Evolutionary conservation across 2,329 filamentous ascomycete species (phyloP), one percentile per base, ranked within the genome.

Genomic region (Blastomyces emzantsi): DNA sequence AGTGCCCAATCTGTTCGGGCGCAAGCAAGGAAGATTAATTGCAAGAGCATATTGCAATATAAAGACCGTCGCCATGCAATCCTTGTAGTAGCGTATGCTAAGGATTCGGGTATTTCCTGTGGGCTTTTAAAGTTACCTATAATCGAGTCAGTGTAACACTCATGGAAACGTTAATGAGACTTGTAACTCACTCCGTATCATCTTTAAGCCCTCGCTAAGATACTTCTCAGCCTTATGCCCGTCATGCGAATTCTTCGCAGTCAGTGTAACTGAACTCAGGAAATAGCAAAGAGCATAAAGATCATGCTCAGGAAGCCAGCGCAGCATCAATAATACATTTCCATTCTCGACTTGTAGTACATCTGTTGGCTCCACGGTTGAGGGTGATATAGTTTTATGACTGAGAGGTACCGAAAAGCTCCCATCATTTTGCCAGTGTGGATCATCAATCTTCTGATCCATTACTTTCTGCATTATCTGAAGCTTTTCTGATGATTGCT

Each of bases 1-100:
- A 81, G 80, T 13, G 81, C 76, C 86, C 88, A 92, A 65, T 90
- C 85, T 52, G 87, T 89, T 60, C 87, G 84, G 52, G 85, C 87
- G 56, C 88, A 89, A 1, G 85, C 82, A 63, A 89, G 81, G 60
- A 94, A 83, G 3, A 87, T 86, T 33, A 87, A 83, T 22, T 92
- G 81, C n/a, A 91, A 81, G 60, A 87, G 83, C 45, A 91, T 80
- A 66, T 90, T 88, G 72, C 85, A 87, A 64, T 85, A 83, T 8
- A 90, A 79, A 61, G 86, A 81, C 63, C 79, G 81, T 60, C 87
- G 83, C 87, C 88, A 91, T 65, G 83, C 80, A 11, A 83, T 80
- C 57, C 86, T 80, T 66, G 80, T 76, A 36, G 86, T 81, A 13
- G 85, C 85, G 58, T 82, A 81, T 49, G 82, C 80, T 19, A 89